Base-by-base conservation (phyloP, 2,329 filamentous ascomycete species). In the Hymenoscyphus fructigenus region DNA sequence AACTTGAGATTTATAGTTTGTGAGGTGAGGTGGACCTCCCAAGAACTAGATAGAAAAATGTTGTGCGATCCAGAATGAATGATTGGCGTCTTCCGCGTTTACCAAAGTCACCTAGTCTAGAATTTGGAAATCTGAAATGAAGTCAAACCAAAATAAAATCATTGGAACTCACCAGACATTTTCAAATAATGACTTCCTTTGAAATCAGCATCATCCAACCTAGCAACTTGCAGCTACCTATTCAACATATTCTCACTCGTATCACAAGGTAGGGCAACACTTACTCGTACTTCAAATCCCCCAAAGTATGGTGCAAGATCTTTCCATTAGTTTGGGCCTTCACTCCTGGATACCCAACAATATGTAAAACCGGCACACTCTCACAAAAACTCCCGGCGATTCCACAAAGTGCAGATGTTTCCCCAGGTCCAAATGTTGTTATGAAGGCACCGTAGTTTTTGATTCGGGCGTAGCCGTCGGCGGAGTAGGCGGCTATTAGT, bases 311-410 rank as follows among this genome's bases (percentile, higher is more conserved):
- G 62, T 86, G 84, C 32, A 85, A 75, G 50, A 79, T 68, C 20
- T 76, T 59, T 14, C 60, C 60, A 2, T 53, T 62, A 26, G 60
- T 58, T 36, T 67, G 65, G 7, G 63, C 60, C 20, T 36, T 55
- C 9, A 56, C 53, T 1, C 58, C 53, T 0, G 67, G 65, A 34
- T 65, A 64, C 3, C 85, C 85, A 20, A 86, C 84, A 59, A 87
- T 83, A 65, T 87, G 85, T 7, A 86, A 79, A 4, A 87, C 79
- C 0, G 83, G 79, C 0, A 82, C 82, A 34, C 77, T 78, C 74
- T 87, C 85, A 5, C 83, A 79, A 69, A 82, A 86, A 3, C 83
- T 81, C 0, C 85, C 85, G 2, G 83, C 84, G 67, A 85, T 81
- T 36, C 81, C 84, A 68, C 86, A 85, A 68, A 86, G 78, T 10